A percentile compares a stretch with the other conserved stretches of the same genome.
Conservation (phyloP, 2,329 filamentous ascomycete species). For the Graphilbum sp. region DNA sequence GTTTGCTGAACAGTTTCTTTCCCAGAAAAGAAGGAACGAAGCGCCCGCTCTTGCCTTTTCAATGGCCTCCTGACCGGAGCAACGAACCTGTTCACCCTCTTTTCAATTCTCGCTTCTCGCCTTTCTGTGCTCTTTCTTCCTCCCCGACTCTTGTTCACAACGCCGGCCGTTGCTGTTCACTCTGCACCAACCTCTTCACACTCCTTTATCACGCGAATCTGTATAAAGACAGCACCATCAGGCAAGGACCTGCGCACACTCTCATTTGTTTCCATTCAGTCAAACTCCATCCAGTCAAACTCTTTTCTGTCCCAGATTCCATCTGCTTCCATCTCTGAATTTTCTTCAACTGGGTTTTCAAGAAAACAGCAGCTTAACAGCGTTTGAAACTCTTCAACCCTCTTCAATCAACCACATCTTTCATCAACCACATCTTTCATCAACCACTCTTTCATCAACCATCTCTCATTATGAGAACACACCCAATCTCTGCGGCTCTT, state of each 20-base stretch:
- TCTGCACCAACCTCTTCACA: not conserved
- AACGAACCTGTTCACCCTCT: not conserved
- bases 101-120: not conserved
- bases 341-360: too few species aligned
- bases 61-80: too few species aligned
- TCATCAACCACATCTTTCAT: too few species aligned
- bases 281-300: too few species aligned
- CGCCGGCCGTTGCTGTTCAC: conserved; percentile 6
- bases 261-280: too few species aligned
- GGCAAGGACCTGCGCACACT: too few species aligned
- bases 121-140: conserved; percentile 1
- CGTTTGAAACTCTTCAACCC: too few species aligned
- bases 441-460: not conserved
- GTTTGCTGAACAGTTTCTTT: not conserved
- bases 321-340: too few species aligned
- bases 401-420: too few species aligned
- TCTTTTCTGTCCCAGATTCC: too few species aligned
- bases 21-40: not conserved
- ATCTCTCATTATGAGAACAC: too few species aligned
- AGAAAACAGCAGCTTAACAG: too few species aligned
- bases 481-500: not conserved
- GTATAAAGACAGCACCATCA: not conserved
- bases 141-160: conserved; percentile 4
- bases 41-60: not conserved
- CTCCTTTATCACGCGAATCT: not conserved